phyloP scores from a whole-genome alignment of 345 rosid genomes.

The Eucalyptus urophylla region DNA sequence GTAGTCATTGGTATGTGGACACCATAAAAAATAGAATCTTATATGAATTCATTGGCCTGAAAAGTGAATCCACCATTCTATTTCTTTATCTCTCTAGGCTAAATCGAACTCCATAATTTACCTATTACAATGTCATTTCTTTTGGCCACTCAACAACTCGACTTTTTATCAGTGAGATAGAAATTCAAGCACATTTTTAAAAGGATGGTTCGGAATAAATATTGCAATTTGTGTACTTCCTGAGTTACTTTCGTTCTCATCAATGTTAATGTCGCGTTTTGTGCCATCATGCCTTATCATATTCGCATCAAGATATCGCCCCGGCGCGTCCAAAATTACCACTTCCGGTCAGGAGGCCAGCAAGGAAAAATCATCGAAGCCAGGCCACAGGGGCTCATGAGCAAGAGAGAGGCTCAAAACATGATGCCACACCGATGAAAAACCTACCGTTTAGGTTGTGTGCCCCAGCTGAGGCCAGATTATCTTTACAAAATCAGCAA shows the following conservation, averaged over 20 bases:
- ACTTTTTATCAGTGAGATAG: not conserved
- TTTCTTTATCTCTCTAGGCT: not conserved
- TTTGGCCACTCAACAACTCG: not conserved
- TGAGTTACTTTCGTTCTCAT: not conserved
- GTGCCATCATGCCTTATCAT: not conserved
- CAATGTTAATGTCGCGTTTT: not conserved
- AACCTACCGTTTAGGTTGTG: not conserved
- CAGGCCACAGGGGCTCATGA: conserved; percentile 8
- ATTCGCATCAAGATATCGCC: not conserved
- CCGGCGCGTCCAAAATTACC: not conserved
- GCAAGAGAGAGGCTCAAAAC: not conserved
- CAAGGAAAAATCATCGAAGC: not conserved
- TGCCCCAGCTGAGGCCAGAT: not conserved
- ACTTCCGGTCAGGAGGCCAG: not conserved
- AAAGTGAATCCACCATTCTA: not conserved
- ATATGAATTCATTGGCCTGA: not conserved
- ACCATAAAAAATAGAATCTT: not conserved
- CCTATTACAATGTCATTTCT: not conserved
- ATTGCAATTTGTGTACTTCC: not conserved
- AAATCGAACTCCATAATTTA: not conserved
- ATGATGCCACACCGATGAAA: not conserved
- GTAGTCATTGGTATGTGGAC: not conserved
- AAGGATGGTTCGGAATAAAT: not conserved
- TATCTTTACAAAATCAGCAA: not conserved
- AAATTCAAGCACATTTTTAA: not conserved